These are phyloP conservation scores for Fusarium miscanthi DNA, from an alignment of 2,329 filamentous ascomycete species.

Conservation along the genomic window DNA sequence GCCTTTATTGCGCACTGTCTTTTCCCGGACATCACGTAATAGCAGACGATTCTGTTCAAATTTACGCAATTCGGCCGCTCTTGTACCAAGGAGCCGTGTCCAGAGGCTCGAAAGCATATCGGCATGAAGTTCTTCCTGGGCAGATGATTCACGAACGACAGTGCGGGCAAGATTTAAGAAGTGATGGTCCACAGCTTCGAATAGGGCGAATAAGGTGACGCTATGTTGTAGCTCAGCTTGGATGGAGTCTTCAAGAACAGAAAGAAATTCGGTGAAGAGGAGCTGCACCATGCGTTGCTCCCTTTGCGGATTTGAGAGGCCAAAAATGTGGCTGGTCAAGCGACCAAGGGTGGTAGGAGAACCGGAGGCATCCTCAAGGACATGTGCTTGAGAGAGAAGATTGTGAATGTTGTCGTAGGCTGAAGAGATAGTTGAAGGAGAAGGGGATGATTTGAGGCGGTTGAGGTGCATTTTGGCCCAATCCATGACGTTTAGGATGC, in stretches of 20 bases:
- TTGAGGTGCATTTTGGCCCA: slow-evolving; percentile 90
- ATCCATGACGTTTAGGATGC: slow-evolving; percentile 94
- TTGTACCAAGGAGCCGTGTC: slow-evolving; percentile 84
- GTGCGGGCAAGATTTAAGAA: slow-evolving; percentile 89
- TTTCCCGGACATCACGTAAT: slow-evolving; percentile 80
- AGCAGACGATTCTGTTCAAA: slow-evolving; percentile 90
- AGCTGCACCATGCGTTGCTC: slow-evolving; percentile 84
- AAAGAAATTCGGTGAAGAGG: slow-evolving; percentile 85
- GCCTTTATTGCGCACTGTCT: slow-evolving; percentile 88
- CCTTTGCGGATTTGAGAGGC: slow-evolving; percentile 82
- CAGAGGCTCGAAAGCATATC: slow-evolving; percentile 87
- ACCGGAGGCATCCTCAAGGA: slow-evolving; percentile 66
- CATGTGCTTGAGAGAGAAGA: slow-evolving; percentile 72
- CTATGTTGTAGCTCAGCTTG: slow-evolving; percentile 84
- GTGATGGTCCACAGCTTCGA: slow-evolving; percentile 89
- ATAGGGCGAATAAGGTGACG: slow-evolving; percentile 85
- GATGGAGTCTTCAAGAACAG: slow-evolving; percentile 89
- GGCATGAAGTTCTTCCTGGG: slow-evolving; percentile 82
- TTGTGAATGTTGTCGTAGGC: slow-evolving; percentile 87
- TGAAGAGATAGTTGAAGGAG: slow-evolving; percentile 68
- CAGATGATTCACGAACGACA: slow-evolving; percentile 84
- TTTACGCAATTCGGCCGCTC: slow-evolving; percentile 81
- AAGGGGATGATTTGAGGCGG: slow-evolving; percentile 71
- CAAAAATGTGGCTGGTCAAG: slow-evolving; percentile 79
- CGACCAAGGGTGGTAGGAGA: slow-evolving; percentile 75